A percentile compares a stretch with the other conserved stretches of the same genome.
Conservation (phyloP, 129 eudicot species). For the Escallonia herrerae region DNA sequence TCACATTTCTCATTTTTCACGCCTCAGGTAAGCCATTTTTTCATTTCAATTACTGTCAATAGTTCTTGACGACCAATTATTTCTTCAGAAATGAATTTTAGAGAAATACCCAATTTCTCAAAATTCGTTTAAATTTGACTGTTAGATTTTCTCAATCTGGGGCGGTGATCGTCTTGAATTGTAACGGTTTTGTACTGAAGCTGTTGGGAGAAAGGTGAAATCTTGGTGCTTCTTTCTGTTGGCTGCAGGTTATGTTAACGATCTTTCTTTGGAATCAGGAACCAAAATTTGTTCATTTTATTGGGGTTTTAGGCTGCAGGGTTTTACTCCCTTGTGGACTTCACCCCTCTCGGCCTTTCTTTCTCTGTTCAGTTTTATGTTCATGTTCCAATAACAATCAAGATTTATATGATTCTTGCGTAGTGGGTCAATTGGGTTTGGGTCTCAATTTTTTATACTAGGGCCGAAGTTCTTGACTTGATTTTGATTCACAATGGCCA, state of each 20-base stretch:
- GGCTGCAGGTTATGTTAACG: background rate
- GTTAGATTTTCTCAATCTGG: slow-evolving; percentile 3
- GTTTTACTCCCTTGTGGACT: slow-evolving; percentile 4
- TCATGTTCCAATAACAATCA: background rate
- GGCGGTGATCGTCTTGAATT: background rate
- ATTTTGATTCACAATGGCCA: slow-evolving; percentile 43
- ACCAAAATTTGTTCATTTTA: background rate
- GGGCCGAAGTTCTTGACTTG: slow-evolving; percentile 11
- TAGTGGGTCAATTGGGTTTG: background rate
- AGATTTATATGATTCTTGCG: background rate
- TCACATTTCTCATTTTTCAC: background rate
- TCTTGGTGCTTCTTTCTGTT: slow-evolving; percentile 6
- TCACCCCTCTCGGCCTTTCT: background rate
- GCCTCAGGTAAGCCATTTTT: background rate
- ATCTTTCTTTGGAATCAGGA: background rate
- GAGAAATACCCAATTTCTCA: background rate
- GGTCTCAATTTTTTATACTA: background rate
- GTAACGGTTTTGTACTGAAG: background rate
- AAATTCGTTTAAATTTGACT: background rate
- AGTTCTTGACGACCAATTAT: background rate
- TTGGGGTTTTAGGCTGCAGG: slow-evolving; percentile 7
- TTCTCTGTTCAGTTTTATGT: too few relatives aligned
- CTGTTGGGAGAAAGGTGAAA: slow-evolving; percentile 3
- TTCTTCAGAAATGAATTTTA: background rate
- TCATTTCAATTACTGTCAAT: background rate